Conservation (phyloP, 192 early-diverging fungal genomes). For the Linnemannia hyalina region DNA sequence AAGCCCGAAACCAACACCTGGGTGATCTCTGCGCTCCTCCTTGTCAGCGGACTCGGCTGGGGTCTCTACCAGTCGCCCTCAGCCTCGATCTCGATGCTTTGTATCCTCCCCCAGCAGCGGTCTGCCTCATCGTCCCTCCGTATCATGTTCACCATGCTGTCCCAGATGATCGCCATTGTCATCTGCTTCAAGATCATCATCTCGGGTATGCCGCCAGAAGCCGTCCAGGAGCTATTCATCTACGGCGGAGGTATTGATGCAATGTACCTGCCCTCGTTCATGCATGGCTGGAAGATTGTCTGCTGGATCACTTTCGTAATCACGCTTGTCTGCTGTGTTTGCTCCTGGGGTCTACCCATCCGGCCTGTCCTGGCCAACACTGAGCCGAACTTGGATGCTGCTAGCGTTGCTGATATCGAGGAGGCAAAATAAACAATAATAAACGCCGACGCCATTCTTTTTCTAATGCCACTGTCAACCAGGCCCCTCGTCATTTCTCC, state of each 20-base stretch:
- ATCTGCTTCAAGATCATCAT: conserved; percentile 31
- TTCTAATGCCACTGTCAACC: neutral
- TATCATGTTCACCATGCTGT: conserved; percentile 29
- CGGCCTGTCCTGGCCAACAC: conserved; percentile 5
- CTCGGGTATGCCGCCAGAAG: conserved; percentile 17
- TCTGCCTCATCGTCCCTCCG: conserved; percentile 17
- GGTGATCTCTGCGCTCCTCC: conserved; percentile 11
- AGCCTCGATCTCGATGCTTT: conserved; percentile 24
- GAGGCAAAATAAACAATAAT: neutral
- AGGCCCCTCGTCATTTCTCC: neutral
- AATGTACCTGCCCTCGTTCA: conserved; percentile 14
- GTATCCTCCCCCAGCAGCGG: conserved; percentile 18
- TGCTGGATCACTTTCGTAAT: conserved; percentile 21
- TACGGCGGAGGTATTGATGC: conserved; percentile 19
- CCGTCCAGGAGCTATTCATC: conserved; percentile 19
- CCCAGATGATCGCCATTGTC: conserved; percentile 31
- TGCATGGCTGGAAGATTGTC: conserved; percentile 19
- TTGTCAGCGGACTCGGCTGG: conserved; percentile 19
- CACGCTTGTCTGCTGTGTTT: conserved; percentile 21
- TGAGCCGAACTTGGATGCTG: neutral
- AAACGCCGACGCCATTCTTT: neutral
- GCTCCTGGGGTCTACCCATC: conserved; percentile 10
- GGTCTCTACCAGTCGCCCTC: conserved; percentile 23
- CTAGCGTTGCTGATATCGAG: neutral
- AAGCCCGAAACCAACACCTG: conserved; percentile 19